phyloP scores from a whole-genome alignment of 139 green algal genomes.

The Tetraselmis chui region DNA sequence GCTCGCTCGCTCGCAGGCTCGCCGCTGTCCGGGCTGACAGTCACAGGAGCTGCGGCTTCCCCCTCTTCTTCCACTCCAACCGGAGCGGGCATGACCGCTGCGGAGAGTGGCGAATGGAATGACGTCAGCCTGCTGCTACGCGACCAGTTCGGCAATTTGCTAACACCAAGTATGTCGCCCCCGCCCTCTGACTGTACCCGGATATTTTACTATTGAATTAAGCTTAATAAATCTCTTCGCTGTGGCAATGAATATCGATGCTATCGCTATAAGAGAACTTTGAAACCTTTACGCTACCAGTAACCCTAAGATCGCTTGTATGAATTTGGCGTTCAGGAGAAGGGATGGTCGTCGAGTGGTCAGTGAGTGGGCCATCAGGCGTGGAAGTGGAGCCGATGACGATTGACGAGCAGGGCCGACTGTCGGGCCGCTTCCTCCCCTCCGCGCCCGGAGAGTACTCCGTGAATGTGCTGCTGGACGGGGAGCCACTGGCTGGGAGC shows the following conservation, averaged over 20 bases:
- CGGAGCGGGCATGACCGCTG: not conserved
- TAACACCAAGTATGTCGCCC: not conserved
- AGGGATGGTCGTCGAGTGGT: not conserved
- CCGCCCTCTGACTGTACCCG: too few species aligned
- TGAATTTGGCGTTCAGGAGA: too few species aligned
- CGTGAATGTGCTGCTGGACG: not conserved
- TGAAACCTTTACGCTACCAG: too few species aligned
- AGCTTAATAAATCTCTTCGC: too few species aligned
- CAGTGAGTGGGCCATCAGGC: not conserved
- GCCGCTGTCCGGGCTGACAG: not conserved
- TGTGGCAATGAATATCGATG: too few species aligned
- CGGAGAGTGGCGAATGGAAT: not conserved
- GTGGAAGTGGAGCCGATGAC: not conserved
- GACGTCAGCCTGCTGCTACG: not conserved
- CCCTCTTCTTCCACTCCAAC: not conserved
- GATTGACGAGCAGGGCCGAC: not conserved
- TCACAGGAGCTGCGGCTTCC: not conserved
- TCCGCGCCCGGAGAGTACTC: not conserved
- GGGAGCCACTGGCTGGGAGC: not conserved
- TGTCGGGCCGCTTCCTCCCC: not conserved
- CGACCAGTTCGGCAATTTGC: not conserved
- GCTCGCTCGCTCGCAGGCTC: too few species aligned
- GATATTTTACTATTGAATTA: too few species aligned
- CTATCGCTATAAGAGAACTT: too few species aligned
- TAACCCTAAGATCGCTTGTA: too few species aligned